Percentiles rank a stretch among this genome's conserved stretches.
Conservation (phyloP, 495 filamentous ascomycete genomes). For the Neurospora sp. region DNA sequence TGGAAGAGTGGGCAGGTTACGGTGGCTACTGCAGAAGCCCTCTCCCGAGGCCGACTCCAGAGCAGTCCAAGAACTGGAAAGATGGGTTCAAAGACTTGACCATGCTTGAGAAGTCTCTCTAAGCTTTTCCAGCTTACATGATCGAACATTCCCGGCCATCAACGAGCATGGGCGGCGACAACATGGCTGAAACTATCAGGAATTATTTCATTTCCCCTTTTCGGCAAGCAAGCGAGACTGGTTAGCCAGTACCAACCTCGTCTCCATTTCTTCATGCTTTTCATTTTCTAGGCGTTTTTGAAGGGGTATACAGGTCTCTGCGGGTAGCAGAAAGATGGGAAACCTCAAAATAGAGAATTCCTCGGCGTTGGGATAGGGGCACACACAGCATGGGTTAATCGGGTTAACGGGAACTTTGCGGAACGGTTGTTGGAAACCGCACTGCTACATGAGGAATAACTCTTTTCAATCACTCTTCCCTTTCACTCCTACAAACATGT, state of each 20-base stretch:
- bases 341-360: background rate
- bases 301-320: background rate
- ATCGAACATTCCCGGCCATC: background rate
- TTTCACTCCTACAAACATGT: background rate
- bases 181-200: background rate
- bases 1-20: conserved; percentile 71
- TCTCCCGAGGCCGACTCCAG: conserved; percentile 54
- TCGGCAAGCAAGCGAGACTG: background rate
- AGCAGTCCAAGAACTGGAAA: conserved; percentile 51
- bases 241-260: background rate
- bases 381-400: background rate
- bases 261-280: background rate
- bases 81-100: conserved; percentile 67
- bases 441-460: background rate
- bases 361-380: background rate
- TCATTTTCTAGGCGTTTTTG: background rate
- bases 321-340: background rate
- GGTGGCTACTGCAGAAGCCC: conserved; percentile 70
- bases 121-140: background rate
- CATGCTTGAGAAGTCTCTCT: conserved; percentile 48
- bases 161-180: background rate
- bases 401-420: background rate
- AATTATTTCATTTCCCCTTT: background rate
- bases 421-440: background rate
- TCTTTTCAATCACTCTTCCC: background rate